Base-by-base conservation (phyloP, 306 rosid genomes). In the Cercis canadensis region DNA sequence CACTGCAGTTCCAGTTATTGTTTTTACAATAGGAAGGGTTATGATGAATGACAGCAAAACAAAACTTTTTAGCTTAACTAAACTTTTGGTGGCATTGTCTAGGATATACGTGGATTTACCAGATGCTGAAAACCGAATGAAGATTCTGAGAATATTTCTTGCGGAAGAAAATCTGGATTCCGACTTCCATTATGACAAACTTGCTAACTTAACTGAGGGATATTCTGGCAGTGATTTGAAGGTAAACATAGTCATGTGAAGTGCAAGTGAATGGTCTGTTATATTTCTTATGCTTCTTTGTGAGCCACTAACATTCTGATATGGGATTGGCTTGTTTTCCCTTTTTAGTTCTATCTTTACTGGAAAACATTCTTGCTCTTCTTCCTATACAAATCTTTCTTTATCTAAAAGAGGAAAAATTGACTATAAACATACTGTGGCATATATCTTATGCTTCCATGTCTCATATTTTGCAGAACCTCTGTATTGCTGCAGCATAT, bases 191-290 rank as follows among this genome's bases (percentile, higher is more conserved):
- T 90, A 73, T 75, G 92, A 84, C 18, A 87, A 87, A 77, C 95
- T 94, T 72, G 97, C 97, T 67, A 62, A 73, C 57, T 75, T 84
- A 79, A 94, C 99, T 0, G 97, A 89, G 77, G 99, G 99, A 69
- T 94, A 94, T 87, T 94, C 99, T 67, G 99, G 99, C 69, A 91
- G 97, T 69, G 99, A 91, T 84, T 78, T 94, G 81, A 90, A 94
- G 98, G 98, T 93, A 81, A 61, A 68, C 15, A 67, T 73, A 39
- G 44, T 21, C 51, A 11, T 15, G 67, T 45, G 40, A 6, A 53
- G 21, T 60, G 50, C 18, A 12, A 12, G 66, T 21, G 56, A 75
- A 17, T 62, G n/a, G n/a, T n/a, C n/a, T n/a, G n/a, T n/a, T n/a
- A n/a, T n/a, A n/a, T n/a, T n/a, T n/a, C n/a, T n/a, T n/a, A 21